phyloP scores from a whole-genome alignment of 73 alveolate genomes.

The Symbiodinium pilosum region DNA sequence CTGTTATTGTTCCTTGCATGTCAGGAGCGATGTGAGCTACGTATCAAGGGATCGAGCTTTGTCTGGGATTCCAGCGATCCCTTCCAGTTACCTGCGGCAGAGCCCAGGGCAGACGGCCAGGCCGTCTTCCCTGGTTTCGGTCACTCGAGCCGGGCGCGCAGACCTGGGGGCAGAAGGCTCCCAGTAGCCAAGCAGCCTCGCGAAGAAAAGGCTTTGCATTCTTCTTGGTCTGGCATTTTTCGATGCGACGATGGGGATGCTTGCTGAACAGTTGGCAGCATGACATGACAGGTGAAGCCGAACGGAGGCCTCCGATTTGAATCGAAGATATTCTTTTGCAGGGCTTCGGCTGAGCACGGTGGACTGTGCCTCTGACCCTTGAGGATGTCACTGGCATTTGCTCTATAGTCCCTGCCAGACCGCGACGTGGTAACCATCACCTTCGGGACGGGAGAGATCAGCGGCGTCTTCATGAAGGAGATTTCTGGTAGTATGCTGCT shows the following conservation, averaged over 20 bases:
- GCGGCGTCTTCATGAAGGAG: conserved; percentile 29
- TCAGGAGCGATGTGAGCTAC: background rate
- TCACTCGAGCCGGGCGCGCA: background rate
- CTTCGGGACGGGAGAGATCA: conserved; percentile 91
- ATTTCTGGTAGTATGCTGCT: too few relatives aligned
- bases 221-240: background rate
- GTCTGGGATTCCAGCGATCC: background rate
- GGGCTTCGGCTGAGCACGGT: too few relatives aligned
- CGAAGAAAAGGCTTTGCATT: background rate
- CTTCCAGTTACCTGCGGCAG: background rate
- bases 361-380: too few relatives aligned
- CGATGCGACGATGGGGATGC: background rate
- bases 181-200: too few relatives aligned
- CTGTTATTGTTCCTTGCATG: background rate
- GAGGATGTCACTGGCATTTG: too few relatives aligned
- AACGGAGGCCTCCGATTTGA: background rate
- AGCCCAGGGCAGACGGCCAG: background rate
- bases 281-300: background rate
- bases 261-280: too few relatives aligned
- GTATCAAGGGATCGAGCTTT: background rate
- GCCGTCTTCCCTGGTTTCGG: background rate
- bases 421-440: conserved; percentile 93
- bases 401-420: background rate
- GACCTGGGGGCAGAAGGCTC: background rate
- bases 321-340: too few relatives aligned